Evolutionary conservation across 2,329 filamentous ascomycete species (phyloP).

Genomic region (Colletotrichum orchidophilum): DNA sequence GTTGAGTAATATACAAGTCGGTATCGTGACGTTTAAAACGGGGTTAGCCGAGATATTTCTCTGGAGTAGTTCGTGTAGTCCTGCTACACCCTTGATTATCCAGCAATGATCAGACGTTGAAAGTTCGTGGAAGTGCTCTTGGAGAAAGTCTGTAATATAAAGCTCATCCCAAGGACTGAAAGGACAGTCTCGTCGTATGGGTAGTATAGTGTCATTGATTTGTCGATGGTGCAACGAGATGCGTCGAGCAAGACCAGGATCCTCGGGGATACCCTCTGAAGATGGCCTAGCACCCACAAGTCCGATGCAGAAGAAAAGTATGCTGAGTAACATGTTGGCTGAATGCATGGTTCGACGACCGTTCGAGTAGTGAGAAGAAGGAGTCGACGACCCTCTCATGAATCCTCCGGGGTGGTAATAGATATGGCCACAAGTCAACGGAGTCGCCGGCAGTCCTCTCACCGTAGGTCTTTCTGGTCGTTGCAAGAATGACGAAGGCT

Average conservation of each 20-base stretch:
- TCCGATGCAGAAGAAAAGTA: neutral
- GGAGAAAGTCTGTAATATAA: conserved; percentile 24
- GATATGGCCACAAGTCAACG: neutral
- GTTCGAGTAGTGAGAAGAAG: neutral
- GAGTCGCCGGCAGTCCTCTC: neutral
- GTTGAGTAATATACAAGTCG: conserved; percentile 16
- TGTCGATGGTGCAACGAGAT: neutral
- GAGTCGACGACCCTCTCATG: neutral
- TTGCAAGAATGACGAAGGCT: neutral
- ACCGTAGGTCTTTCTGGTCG: neutral
- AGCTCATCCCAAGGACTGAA: conserved; percentile 19
- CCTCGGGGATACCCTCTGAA: neutral
- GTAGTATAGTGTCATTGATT: neutral
- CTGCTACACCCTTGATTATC: conserved; percentile 24
- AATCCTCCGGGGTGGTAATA: neutral
- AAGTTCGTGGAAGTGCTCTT: conserved; percentile 10
- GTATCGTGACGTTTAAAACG: conserved; percentile 22
- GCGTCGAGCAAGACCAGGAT: no score
- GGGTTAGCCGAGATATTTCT: conserved; percentile 26
- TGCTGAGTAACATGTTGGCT: neutral
- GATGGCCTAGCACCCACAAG: neutral
- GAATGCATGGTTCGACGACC: conserved; percentile 2
- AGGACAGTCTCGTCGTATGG: neutral
- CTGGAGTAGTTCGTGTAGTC: conserved; percentile 8
- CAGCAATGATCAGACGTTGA: conserved; percentile 25